Evolutionary conservation across 495 filamentous ascomycete species (phyloP).

Genomic region (Pyronema omphalodes): DNA sequence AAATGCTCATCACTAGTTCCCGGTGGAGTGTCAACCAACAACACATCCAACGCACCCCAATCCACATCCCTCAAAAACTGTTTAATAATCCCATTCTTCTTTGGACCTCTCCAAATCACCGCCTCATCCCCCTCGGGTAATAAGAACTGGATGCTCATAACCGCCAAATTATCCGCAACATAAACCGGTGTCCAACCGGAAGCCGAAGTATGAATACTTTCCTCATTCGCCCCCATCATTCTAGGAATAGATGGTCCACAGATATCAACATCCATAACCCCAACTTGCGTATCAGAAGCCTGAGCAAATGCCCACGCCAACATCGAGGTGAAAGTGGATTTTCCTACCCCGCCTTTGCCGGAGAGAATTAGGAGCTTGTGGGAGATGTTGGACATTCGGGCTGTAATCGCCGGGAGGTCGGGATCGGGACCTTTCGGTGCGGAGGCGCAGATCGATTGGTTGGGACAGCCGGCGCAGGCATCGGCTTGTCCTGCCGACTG

Average conservation of each 20-base stretch:
- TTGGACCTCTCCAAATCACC: conserved; percentile 90
- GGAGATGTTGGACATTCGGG: conserved; percentile 57
- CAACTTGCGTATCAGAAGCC: conserved; percentile 55
- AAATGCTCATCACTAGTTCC: conserved; percentile 92
- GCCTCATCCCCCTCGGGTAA: conserved; percentile 80
- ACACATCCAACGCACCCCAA: conserved; percentile 85
- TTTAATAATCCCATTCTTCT: conserved; percentile 97
- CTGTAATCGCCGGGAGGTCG: conserved; percentile 71
- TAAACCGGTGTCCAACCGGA: conserved; percentile 85
- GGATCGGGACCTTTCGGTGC: conserved; percentile 92
- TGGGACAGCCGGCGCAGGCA: conserved; percentile 84
- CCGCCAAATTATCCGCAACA: conserved; percentile 75
- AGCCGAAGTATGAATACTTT: conserved; percentile 57
- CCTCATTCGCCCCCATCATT: conserved; percentile 90
- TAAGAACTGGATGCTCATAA: conserved; percentile 98
- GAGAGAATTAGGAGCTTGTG: conserved; percentile 84
- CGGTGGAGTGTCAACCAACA: conserved; percentile 88
- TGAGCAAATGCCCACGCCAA: conserved; percentile 73
- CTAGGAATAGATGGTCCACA: conserved; percentile 87
- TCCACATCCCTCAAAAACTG: conserved; percentile 93
- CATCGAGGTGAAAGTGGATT: conserved; percentile 75
- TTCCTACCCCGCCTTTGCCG: conserved; percentile 93
- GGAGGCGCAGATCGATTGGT: conserved; percentile 84
- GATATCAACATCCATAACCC: conserved; percentile 94
- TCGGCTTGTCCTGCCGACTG: conserved; percentile 66